Evolutionary conservation across 352 stramenopile species (phyloP).

Genomic region (Saprolegnia diclina): DNA sequence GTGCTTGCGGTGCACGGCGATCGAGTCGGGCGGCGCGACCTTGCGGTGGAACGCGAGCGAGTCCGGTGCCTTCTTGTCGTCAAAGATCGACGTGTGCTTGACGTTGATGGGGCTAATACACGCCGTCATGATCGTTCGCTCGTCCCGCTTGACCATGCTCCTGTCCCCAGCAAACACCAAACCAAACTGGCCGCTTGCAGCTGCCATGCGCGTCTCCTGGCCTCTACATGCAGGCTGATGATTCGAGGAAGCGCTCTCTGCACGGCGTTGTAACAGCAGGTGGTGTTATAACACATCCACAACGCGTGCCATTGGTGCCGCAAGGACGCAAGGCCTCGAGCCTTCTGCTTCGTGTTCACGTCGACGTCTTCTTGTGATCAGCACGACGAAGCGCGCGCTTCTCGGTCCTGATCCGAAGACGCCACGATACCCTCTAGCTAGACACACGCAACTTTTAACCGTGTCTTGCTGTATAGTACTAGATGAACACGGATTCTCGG

Average conservation of each 20-base stretch:
- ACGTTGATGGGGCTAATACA: slow-evolving; percentile 14
- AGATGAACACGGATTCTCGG: no score
- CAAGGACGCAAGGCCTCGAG: no score
- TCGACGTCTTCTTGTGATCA: no score
- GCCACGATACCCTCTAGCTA: no score
- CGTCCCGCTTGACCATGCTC: not conserved
- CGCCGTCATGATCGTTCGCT: not conserved
- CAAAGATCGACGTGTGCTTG: slow-evolving; percentile 1
- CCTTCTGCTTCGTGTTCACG: no score
- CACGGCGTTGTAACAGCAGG: not conserved
- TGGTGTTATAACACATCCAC: not conserved
- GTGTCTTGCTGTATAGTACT: no score
- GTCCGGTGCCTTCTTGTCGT: not conserved
- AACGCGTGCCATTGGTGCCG: no score
- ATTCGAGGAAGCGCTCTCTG: not conserved
- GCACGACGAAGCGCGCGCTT: no score
- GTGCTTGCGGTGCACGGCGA: slow-evolving; percentile 6
- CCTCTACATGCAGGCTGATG: not conserved
- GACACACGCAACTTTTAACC: not conserved
- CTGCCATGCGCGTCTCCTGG: not conserved
- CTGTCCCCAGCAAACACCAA: not conserved
- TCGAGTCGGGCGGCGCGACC: slow-evolving; percentile 6
- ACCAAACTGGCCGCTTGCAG: not conserved
- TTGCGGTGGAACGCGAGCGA: not conserved
- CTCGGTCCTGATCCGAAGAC: no score